Evolutionary conservation across 768 basidiomycete species (phyloP), one percentile per base, ranked within the genome.

Genomic region (Tulasnella sp.): DNA sequence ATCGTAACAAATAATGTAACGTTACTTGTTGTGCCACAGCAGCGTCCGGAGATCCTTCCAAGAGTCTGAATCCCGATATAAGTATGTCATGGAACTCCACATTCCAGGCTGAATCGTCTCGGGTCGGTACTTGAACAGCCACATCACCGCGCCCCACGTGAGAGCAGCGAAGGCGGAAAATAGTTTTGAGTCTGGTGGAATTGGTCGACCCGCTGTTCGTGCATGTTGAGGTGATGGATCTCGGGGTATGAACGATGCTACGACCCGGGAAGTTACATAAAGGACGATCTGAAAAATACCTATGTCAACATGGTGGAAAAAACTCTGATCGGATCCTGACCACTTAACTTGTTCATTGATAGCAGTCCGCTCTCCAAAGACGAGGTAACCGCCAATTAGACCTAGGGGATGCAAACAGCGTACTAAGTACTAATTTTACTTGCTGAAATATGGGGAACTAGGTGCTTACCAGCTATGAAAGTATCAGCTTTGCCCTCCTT

Each of bases 81-180:
- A 72, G 66, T 98, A 99, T 24, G 49, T 77, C 92, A 95, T 96
- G 15, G 84, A 86, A 68, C 78, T 87, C 70, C 89, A 90, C 89
- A 96, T 88, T 52, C 92, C 95, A 15, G 89, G 87, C 60, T 98
- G 91, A 54, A 99, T 78, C n/a, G 80, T 81, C 67, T 96, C 83
- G 43, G 85, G 79, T 19, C 77, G 72, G 64, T 95, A 72, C 60
- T 80, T 73, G 74, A 92, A 98, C 55, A 95, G 68, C 76, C 83
- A 99, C 93, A 99, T 96, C 40, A 96, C 92, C 6, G 83, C 75
- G 37, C 89, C 95, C 95, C 95, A 98, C 28, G 81, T 75, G 12
- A 96, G 58, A 0, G 91, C 87, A 3, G 91, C 85, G 55, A 92
- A 90, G 39, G 85, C 61, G 1, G 83, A 78, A 66, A 98, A 99